These are phyloP conservation scores for Phytopythium kandeliae DNA, from an alignment of 352 stramenopile species.

Conservation along the genomic window DNA sequence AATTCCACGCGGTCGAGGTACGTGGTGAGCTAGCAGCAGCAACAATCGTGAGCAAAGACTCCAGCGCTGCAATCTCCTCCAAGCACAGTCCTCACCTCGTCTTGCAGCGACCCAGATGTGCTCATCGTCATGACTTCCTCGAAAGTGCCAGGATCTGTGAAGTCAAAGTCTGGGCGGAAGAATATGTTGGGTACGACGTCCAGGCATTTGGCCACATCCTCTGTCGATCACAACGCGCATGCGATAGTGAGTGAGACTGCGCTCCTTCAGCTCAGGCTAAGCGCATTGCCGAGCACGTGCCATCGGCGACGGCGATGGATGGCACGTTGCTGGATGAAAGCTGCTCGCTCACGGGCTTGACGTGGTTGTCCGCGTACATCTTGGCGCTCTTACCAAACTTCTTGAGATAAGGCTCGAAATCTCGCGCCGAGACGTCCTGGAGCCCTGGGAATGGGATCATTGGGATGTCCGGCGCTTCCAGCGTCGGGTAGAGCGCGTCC, in stretches of 20 bases:
- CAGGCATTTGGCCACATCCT: constrained; percentile 79
- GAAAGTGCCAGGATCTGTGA: constrained; percentile 72
- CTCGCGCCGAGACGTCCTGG: constrained; percentile 43
- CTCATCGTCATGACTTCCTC: constrained; percentile 77
- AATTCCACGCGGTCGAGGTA: constrained; percentile 85
- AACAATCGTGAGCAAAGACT: constrained; percentile 9
- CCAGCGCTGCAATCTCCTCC: constrained; percentile 1
- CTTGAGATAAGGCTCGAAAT: constrained; percentile 78
- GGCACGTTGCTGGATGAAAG: constrained; percentile 80
- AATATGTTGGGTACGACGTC: constrained; percentile 73
- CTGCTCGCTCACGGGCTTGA: constrained; percentile 72
- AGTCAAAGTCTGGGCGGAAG: constrained; percentile 70
- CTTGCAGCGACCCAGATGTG: constrained; percentile 46
- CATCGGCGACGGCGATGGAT: constrained; percentile 69
- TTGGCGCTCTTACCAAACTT: constrained; percentile 59
- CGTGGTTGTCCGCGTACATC: constrained; percentile 73
- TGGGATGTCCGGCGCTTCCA: constrained; percentile 56
- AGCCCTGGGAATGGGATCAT: constrained; percentile 65
- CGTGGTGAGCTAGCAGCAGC: constrained; percentile 31
- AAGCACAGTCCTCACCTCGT: constrained; percentile 36
- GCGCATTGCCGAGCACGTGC: too few species aligned
- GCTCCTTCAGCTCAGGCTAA: too few species aligned
- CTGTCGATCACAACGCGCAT: constrained; percentile 15
- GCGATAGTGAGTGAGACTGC: too few species aligned
- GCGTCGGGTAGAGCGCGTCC: constrained; percentile 63